A percentile compares a stretch with the other conserved stretches of the same genome.
phyloP scores from a whole-genome alignment of 768 basidiomycete species.

The Candolleomyces eurysporus region DNA sequence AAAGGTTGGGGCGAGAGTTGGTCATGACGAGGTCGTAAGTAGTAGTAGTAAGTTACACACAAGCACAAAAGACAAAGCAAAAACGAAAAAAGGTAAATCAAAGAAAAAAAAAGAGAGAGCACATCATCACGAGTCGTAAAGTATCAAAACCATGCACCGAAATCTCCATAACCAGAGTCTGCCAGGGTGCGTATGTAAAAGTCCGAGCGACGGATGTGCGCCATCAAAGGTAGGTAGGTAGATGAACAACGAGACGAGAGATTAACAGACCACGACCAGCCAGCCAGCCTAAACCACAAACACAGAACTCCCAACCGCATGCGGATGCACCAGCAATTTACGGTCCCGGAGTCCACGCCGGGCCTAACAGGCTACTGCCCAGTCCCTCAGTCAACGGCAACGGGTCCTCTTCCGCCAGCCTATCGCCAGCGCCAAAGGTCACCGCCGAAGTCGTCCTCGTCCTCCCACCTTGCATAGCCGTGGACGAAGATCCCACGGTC shows the following conservation, averaged over 20 bases:
- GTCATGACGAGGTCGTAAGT: background rate
- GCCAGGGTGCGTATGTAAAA: background rate
- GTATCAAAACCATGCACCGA: background rate
- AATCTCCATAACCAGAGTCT: background rate
- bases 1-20: background rate
- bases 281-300: too few relatives aligned
- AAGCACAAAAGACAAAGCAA: background rate
- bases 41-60: background rate
- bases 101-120: background rate
- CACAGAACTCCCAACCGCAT: background rate
- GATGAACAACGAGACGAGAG: too few relatives aligned
- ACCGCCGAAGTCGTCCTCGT: constrained; percentile 4
- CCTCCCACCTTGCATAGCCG: constrained; percentile 2
- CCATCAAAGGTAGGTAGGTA: too few relatives aligned
- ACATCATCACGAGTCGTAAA: background rate
- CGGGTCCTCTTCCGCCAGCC: background rate
- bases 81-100: background rate
- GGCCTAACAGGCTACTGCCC: background rate
- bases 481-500: constrained; percentile 1
- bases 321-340: background rate
- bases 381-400: background rate
- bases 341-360: background rate
- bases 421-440: background rate
- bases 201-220: too few relatives aligned
- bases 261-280: too few relatives aligned